Percentiles rank a stretch among this genome's conserved stretches.
Conservation (phyloP, 352 stramenopile species). For the Pythium aristosporum region DNA sequence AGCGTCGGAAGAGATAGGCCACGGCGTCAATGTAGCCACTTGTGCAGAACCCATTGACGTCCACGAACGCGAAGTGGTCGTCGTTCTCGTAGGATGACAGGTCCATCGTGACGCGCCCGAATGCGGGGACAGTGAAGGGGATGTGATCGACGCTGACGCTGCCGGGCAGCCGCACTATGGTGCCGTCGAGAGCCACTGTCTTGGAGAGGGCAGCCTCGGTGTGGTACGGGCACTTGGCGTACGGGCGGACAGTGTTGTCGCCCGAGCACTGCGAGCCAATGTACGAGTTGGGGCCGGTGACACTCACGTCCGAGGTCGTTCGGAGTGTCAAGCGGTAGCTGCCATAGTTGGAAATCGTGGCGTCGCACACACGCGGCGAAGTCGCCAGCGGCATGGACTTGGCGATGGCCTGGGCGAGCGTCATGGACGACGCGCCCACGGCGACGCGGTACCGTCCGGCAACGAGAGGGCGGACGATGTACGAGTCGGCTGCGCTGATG, state of each 20-base stretch:
- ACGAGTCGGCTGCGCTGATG: conserved; percentile 52
- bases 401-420: conserved; percentile 33
- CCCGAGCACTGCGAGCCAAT: conserved; percentile 61
- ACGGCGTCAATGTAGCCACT: conserved; percentile 68
- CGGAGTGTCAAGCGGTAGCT: conserved; percentile 65
- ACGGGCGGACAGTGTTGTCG: conserved; percentile 30
- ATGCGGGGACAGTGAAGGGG: conserved; percentile 43
- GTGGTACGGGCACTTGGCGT: conserved; percentile 55
- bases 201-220: conserved; percentile 38
- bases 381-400: conserved; percentile 43
- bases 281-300: conserved; percentile 42
- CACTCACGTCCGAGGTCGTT: conserved; percentile 33
- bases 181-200: conserved; percentile 43
- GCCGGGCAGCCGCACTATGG: conserved; percentile 42
- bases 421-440: conserved; percentile 55
- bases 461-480: conserved; percentile 37
- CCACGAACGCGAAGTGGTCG: conserved; percentile 37
- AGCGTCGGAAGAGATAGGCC: conserved; percentile 52
- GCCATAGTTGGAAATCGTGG: conserved; percentile 59
- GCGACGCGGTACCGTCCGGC: conserved; percentile 58
- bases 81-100: conserved; percentile 51
- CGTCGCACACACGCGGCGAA: conserved; percentile 43
- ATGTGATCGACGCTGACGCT: conserved; percentile 61
- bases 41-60: conserved; percentile 65
- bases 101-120: conserved; percentile 60